Conservation (phyloP, 495 filamentous ascomycete species). For the Lasiosphaeria hispida region DNA sequence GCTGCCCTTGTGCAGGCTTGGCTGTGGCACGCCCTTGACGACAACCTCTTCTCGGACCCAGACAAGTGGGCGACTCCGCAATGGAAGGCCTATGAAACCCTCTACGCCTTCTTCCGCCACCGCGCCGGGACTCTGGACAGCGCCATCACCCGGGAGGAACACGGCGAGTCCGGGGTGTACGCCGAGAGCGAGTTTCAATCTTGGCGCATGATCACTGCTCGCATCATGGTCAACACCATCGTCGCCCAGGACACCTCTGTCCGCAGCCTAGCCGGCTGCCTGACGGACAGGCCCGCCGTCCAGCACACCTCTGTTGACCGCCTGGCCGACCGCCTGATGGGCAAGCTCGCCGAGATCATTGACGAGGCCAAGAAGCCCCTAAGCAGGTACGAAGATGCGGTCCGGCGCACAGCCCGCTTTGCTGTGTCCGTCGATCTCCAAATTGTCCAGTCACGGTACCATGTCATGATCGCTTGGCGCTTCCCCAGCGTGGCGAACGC, state of each 20-base stretch:
- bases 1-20: not conserved
- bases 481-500: slow-evolving; percentile 1
- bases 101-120: not conserved
- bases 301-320: slow-evolving; percentile 1
- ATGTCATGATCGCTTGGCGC: slow-evolving; percentile 1
- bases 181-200: not conserved
- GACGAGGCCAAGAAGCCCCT: not conserved
- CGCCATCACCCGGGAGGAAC: not conserved
- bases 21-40: not conserved
- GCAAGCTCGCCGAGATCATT: slow-evolving; percentile 2
- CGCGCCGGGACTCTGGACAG: slow-evolving; percentile 1
- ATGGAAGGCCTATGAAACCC: not conserved
- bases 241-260: too few relatives aligned
- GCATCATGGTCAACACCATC: not conserved
- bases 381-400: not conserved
- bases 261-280: too few relatives aligned
- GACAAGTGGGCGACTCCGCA: slow-evolving; percentile 4
- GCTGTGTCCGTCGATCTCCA: not conserved
- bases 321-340: not conserved
- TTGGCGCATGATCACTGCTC: not conserved
- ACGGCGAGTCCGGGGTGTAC: not conserved
- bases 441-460: not conserved
- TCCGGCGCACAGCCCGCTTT: not conserved
- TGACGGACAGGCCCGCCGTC: not conserved
- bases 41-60: slow-evolving; percentile 4